Conservation (phyloP, 768 basidiomycete genomes). For the Hypholoma fasciculare region DNA sequence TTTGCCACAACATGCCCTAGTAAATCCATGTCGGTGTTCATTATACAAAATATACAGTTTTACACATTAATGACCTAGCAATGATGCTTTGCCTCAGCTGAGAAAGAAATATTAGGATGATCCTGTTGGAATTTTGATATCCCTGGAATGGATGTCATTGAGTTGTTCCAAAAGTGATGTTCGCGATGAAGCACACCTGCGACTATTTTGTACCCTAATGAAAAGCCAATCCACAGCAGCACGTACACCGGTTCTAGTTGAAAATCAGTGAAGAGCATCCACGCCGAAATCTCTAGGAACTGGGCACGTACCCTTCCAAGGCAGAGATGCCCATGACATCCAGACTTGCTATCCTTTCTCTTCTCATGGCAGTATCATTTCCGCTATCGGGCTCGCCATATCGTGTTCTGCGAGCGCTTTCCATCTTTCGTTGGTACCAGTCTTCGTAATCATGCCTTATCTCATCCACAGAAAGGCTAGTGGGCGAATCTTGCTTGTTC, state of each 20-base stretch:
- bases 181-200: conserved; percentile 42
- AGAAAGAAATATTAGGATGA: neutral
- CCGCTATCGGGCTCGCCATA: conserved; percentile 48
- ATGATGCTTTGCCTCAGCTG: neutral
- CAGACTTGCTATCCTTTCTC: conserved; percentile 69
- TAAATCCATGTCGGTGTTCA: too few species aligned
- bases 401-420: conserved; percentile 61
- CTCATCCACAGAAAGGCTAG: conserved; percentile 83
- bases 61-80: neutral
- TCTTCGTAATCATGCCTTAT: conserved; percentile 88
- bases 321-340: conserved; percentile 92
- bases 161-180: neutral
- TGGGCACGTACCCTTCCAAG: conserved; percentile 72
- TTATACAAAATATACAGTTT: neutral
- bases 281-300: neutral
- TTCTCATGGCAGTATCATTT: conserved; percentile 33
- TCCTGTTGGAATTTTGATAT: neutral
- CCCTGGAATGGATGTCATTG: neutral
- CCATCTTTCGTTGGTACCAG: conserved; percentile 78
- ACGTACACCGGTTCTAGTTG: conserved; percentile 76
- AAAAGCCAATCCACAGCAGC: conserved; percentile 95
- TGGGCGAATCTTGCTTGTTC: conserved; percentile 91
- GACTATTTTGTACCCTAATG: conserved; percentile 88
- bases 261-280: neutral
- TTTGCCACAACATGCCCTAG: too few species aligned